Conservation (phyloP, 1,139 yeast species). For the Kurtzmaniella natalensis region DNA sequence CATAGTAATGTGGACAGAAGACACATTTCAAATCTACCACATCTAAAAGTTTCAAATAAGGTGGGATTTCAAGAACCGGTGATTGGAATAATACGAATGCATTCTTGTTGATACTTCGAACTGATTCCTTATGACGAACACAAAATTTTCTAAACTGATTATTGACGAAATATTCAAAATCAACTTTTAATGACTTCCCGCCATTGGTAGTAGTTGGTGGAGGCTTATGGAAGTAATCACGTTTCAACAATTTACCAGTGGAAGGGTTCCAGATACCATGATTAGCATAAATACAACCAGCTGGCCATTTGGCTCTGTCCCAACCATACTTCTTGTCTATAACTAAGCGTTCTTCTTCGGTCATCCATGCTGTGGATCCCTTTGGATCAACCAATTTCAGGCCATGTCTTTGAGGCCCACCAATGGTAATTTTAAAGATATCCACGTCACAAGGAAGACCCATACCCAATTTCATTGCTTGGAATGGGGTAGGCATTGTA, state of each 20-base stretch:
- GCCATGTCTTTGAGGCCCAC: conserved; percentile 71
- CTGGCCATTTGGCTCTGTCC: conserved; percentile 61
- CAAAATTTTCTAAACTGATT: conserved; percentile 59
- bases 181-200: conserved; percentile 15
- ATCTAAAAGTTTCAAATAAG: conserved; percentile 50
- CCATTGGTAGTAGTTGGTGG: conserved; percentile 10
- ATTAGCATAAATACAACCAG: conserved; percentile 80
- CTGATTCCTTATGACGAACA: conserved; percentile 39
- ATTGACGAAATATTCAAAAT: conserved; percentile 60
- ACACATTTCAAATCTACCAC: conserved; percentile 63
- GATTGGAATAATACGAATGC: conserved; percentile 70
- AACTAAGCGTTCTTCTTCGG: conserved; percentile 27
- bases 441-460: conserved; percentile 67
- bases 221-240: conserved; percentile 30
- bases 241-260: conserved; percentile 25
- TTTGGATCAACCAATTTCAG: conserved; percentile 57
- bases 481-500: conserved; percentile 63
- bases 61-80: conserved; percentile 81
- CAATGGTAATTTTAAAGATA: conserved; percentile 57
- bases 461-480: conserved; percentile 62
- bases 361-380: conserved; percentile 68
- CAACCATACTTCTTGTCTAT: conserved; percentile 68
- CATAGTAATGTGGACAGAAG: conserved; percentile 86
- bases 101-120: conserved; percentile 44
- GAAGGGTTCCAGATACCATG: conserved; percentile 69